Base-by-base conservation (phyloP, 352 stramenopile genomes). In the Pythium phragmiticola region DNA sequence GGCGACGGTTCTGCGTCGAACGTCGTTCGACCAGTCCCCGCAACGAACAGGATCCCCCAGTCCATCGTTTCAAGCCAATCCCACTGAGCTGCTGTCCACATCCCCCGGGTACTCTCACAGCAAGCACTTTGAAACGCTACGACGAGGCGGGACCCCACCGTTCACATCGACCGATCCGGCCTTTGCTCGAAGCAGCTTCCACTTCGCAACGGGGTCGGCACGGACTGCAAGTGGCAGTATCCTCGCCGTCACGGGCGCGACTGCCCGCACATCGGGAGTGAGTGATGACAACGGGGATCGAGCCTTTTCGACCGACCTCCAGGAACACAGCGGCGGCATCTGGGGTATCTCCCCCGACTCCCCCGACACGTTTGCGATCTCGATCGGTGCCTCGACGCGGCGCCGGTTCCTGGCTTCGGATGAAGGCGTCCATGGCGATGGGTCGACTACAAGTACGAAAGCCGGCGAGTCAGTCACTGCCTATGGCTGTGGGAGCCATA, bases 291-390 rank as follows among this genome's bases (percentile, higher is more conserved):
- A 76, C 33, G 33, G 33, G 33, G 65, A 72, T n/a, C 79, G 72
- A 13, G 67, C 70, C 0, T 92, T 92, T 57, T 86, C 79, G 19
- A 79, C 74, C 16, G 81, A 89, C n/a, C 75, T 89, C 52, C 72
- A 78, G n/a, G 77, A 89, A 21, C 78, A 74, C 58, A 74, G 70
- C 39, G 76, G 74, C 23, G 75, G 72, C 4, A 73, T 79, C 17
- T 92, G 84, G 84, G 82, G 82, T 2, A 66, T 90, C 16, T 92
- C 84, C 0, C 81, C 84, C 0, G 81, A 90, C 33, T 83, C 80
- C 1, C 79, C 79, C 0, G 84, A 91, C 41, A 66, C 76, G 14
- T 92, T 94, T 68, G 73, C 76, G 1, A 61, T 91, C 11, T 75
- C 79, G 6, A 70, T 89, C 30, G 69, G 70, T 23, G 76, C 71